These are phyloP conservation scores for Citrus sinensis DNA, from an alignment of 345 rosid genomes.

Conservation along the genomic window DVS_A1.0 CM039166.1:18417001-18417500, in stretches of 20 bases:
- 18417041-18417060: neutral
- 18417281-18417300: slow-evolving; percentile 1
- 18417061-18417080: neutral
- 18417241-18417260: neutral
- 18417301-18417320: slow-evolving; percentile 51
- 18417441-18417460: slow-evolving; percentile 70
- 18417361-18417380: slow-evolving; percentile 70
- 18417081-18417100: neutral
- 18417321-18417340: slow-evolving; percentile 57
- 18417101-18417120: neutral
- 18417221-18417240: slow-evolving; percentile 1
- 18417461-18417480: slow-evolving; percentile 68
- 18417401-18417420: slow-evolving; percentile 34
- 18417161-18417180: neutral
- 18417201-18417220: neutral
- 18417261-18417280: neutral
- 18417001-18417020: neutral
- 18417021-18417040: neutral
- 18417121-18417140: neutral
- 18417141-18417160: neutral
- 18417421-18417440: slow-evolving; percentile 42
- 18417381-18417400: slow-evolving; percentile 96
- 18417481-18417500: slow-evolving; percentile 78
- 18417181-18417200: neutral
- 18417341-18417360: slow-evolving; percentile 64